Base-by-base conservation (phyloP, 2,329 filamentous ascomycete genomes). In the Zymoseptoria tritici region DNA sequence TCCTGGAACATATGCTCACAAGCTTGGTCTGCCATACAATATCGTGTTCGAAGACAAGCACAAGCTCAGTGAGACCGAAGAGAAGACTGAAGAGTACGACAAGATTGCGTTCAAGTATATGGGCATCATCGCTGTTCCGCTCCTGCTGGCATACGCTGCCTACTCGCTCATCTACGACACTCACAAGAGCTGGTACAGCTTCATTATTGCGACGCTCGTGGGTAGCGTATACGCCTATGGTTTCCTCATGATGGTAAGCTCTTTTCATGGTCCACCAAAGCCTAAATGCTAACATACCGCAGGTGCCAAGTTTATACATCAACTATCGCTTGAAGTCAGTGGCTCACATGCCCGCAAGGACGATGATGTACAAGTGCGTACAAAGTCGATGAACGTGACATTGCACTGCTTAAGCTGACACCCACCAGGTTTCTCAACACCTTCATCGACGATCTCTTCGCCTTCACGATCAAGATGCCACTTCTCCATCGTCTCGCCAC, bases 381-480 rank as follows among this genome's bases (percentile, higher is more conserved):
- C 19, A 19, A 7, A 8, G 16, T 7, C 22, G 13, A 4, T 19
- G 26, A 19, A 13, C 3, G 9, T n/a, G 9, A 53, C 2, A 16
- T n/a, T 53, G 50, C 26, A 19, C 9, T 53, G 52, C 22, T 22
- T 3, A 19, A 29, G 16, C n/a, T 53, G 36, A 46, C 36, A 46
- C 36, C 16, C 16, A 46, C 52, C 22, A 53, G 52, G 22, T 96
- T 96, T 77, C 80, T 97, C 66, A 97, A 97, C 79, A 97, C 94
- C 4, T 99, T 99, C 75, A 97, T 99, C 74, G 94, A 99, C 76
- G 94, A 99, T 72, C 81, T 99, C 31, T 99, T 99, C 72, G 94
- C 94, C 2, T 99, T 97, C 71, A 99, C 94, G 49, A 97, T 99
- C 80, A 97, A 97, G 79, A 99, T 99, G 94, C 94, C 94, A 0